Evolutionary conservation across 2,329 filamentous ascomycete genomes (phyloP).

Genomic region (Alternaria atra): DNA sequence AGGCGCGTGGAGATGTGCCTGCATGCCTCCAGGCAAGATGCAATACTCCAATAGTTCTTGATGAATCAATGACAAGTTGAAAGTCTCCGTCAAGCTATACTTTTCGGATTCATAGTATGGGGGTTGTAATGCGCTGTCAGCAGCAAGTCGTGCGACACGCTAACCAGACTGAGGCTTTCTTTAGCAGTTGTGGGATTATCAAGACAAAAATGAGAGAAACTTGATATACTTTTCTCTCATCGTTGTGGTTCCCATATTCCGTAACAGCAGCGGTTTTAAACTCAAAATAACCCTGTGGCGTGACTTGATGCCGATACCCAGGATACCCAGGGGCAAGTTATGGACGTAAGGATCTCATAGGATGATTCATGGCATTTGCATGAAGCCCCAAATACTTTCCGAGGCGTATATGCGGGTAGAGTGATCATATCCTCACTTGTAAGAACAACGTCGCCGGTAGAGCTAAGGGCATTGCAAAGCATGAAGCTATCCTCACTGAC

Average conservation of each 20-base stretch:
- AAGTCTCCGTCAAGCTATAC: background rate
- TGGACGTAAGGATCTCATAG: background rate
- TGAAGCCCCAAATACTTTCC: too few species aligned
- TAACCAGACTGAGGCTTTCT: background rate
- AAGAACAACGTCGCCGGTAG: background rate
- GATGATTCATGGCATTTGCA: too few species aligned
- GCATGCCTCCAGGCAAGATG: background rate
- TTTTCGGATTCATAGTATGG: background rate
- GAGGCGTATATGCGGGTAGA: background rate
- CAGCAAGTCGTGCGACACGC: background rate
- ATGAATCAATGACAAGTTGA: accelerated
- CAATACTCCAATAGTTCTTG: background rate
- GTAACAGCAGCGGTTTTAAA: too few species aligned
- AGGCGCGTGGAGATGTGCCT: background rate
- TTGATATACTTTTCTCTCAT: background rate
- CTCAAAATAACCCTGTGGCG: background rate
- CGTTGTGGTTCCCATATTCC: background rate
- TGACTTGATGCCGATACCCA: background rate
- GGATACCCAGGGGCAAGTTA: background rate
- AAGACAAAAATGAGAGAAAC: too few species aligned
- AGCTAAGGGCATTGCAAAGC: background rate
- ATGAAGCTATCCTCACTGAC: background rate
- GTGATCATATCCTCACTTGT: background rate
- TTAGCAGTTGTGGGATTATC: background rate
- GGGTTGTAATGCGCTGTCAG: background rate